Evolutionary conservation across 176 grass and related monocot genomes (phyloP).

Genomic region (Aegilops bicornis): DNA sequence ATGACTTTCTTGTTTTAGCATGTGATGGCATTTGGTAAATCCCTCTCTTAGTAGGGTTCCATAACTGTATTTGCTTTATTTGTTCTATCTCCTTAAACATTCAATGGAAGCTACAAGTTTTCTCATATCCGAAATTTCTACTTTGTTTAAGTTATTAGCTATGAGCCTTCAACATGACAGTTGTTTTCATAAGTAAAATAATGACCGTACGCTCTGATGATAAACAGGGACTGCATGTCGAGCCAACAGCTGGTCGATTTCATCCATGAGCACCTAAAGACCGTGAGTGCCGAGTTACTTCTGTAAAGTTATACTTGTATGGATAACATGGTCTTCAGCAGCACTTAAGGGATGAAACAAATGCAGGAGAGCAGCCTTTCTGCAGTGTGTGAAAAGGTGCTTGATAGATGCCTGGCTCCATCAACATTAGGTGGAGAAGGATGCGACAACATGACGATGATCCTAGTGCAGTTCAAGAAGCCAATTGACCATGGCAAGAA

Average conservation of each 20-base stretch:
- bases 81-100: background rate
- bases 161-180: background rate
- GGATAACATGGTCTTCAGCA: background rate
- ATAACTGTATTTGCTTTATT: background rate
- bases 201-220: background rate
- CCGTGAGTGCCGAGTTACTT: constrained; percentile 47
- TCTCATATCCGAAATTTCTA: background rate
- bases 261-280: constrained; percentile 71
- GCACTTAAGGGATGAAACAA: constrained; percentile 20
- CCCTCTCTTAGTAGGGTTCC: background rate
- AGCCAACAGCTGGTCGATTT: constrained; percentile 92
- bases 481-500: constrained; percentile 17
- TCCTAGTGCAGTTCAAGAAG: constrained; percentile 87
- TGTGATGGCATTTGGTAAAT: constrained; percentile 97
- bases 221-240: constrained; percentile 86
- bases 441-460: constrained; percentile 96
- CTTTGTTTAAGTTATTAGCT: background rate
- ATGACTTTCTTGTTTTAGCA: constrained; percentile 90
- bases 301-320: background rate
- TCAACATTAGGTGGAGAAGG: constrained; percentile 79
- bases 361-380: constrained; percentile 78
- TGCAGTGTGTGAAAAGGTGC: constrained; percentile 71
- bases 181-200: background rate
- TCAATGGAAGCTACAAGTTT: background rate
- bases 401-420: constrained; percentile 88